phyloP scores from a whole-genome alignment of 495 filamentous ascomycete species.

The Xylaria intraflava region DNA sequence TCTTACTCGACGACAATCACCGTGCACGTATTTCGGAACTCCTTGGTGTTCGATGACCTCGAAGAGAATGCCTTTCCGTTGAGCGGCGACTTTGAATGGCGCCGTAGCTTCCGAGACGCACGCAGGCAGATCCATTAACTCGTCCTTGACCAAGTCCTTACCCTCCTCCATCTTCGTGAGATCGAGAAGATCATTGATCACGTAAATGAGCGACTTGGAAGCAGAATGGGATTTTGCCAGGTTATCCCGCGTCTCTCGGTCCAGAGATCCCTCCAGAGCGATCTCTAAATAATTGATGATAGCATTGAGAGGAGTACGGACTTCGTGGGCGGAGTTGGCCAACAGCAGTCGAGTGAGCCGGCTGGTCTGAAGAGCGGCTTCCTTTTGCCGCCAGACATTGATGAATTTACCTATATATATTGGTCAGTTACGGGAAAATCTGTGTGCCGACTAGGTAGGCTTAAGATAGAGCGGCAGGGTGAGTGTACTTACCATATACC shows the following conservation, averaged over 20 bases:
- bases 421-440: background rate
- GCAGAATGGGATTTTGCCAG: slow-evolving; percentile 83
- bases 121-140: slow-evolving; percentile 64
- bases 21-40: slow-evolving; percentile 64
- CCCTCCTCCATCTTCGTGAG: slow-evolving; percentile 87
- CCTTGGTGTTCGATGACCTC: slow-evolving; percentile 61
- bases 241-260: slow-evolving; percentile 81
- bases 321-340: slow-evolving; percentile 91
- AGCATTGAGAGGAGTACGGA: slow-evolving; percentile 88
- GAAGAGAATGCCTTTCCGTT: slow-evolving; percentile 66
- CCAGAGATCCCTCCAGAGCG: slow-evolving; percentile 76
- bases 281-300: slow-evolving; percentile 97
- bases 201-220: slow-evolving; percentile 92
- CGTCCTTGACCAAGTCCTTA: slow-evolving; percentile 70
- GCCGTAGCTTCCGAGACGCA: slow-evolving; percentile 73
- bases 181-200: slow-evolving; percentile 92
- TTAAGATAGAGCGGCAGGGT: background rate
- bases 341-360: slow-evolving; percentile 74
- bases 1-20: slow-evolving; percentile 71
- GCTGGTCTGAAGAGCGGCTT: slow-evolving; percentile 75
- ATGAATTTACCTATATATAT: slow-evolving; percentile 49
- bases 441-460: background rate
- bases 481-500: slow-evolving; percentile 69
- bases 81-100: slow-evolving; percentile 65
- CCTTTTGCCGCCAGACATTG: slow-evolving; percentile 90